These are phyloP conservation scores for Globisporangium megalacanthum DNA, from an alignment of 352 stramenopile genomes.

Conservation along the genomic window DNA sequence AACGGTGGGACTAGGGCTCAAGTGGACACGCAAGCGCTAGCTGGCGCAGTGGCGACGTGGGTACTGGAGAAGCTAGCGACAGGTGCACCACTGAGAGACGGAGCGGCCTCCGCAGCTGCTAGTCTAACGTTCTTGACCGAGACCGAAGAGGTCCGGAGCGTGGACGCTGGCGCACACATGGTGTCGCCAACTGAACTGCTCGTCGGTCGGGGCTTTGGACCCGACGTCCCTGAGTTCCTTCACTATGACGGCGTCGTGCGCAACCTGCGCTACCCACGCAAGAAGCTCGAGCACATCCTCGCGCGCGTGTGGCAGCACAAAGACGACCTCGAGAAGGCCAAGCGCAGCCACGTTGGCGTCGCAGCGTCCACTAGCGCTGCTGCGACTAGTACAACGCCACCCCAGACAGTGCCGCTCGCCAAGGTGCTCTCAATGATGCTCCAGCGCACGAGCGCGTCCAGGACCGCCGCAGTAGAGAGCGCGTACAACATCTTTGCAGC, in stretches of 20 bases:
- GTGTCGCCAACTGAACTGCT: conserved; percentile 33
- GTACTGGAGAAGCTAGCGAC: conserved; percentile 26
- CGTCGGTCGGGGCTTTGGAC: conserved; percentile 21
- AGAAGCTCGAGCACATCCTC: conserved; percentile 44
- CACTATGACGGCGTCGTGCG: conserved; percentile 56
- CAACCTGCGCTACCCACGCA: conserved; percentile 40
- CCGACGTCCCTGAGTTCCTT: conserved; percentile 45
- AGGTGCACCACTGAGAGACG: no score
- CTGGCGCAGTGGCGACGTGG: no score
- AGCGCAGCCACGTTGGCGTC: conserved; percentile 17
- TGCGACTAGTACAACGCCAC: background rate
- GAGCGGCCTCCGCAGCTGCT: conserved; percentile 6
- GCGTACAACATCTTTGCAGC: conserved; percentile 54
- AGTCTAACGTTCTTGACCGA: conserved; percentile 46
- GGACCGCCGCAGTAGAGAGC: conserved; percentile 39
- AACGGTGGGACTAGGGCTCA: no score
- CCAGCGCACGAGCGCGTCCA: conserved; percentile 23
- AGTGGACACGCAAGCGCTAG: no score
- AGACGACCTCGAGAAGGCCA: conserved; percentile 41
- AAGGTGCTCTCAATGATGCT: conserved; percentile 34
- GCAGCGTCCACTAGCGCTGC: background rate
- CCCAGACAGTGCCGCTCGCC: conserved; percentile 16
- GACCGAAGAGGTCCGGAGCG: conserved; percentile 20
- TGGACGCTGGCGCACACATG: conserved; percentile 1
- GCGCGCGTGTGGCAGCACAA: conserved; percentile 53